Percentiles rank a stretch among this genome's conserved stretches.
These are phyloP conservation scores for Hyaloscypha bicolor DNA, from an alignment of 495 filamentous ascomycete species.

Conservation along the genomic window DNA sequence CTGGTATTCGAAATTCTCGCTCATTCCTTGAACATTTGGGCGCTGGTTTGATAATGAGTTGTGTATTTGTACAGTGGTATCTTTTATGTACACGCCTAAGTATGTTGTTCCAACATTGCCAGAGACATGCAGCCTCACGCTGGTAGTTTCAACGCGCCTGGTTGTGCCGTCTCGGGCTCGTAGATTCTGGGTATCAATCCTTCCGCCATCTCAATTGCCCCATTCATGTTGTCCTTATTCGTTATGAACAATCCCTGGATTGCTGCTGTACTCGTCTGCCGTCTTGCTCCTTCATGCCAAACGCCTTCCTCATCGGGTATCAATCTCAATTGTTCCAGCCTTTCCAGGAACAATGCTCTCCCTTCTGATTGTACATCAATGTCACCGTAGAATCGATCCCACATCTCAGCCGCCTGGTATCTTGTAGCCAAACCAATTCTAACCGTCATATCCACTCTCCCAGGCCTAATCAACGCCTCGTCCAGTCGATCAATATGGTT, in stretches of 20 bases:
- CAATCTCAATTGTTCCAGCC: constrained; percentile 51
- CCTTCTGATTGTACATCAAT: constrained; percentile 63
- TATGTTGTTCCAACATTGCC: constrained; percentile 1
- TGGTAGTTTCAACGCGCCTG: constrained; percentile 17
- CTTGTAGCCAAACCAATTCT: constrained; percentile 84
- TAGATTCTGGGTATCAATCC: constrained; percentile 58
- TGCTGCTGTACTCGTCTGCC: constrained; percentile 78
- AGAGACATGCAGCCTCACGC: neutral
- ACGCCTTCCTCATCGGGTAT: constrained; percentile 45
- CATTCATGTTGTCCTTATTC: constrained; percentile 87
- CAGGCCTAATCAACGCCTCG: constrained; percentile 84
- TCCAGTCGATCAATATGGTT: constrained; percentile 92
- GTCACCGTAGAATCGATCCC: constrained; percentile 92
- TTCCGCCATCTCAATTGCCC: constrained; percentile 79
- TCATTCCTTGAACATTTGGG: neutral
- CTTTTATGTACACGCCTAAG: neutral
- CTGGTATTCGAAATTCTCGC: neutral
- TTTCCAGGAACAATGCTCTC: constrained; percentile 54
- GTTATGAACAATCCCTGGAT: constrained; percentile 93
- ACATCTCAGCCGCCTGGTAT: constrained; percentile 83
- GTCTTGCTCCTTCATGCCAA: constrained; percentile 40
- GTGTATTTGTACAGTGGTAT: constrained; percentile 18
- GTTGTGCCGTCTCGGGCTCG: constrained; percentile 41
- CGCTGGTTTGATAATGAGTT: neutral
- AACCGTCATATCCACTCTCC: constrained; percentile 91